Evolutionary conservation across 2,329 filamentous ascomycete species (phyloP), one percentile per base, ranked within the genome.

Genomic region (Paradendryphiella salina): DNA sequence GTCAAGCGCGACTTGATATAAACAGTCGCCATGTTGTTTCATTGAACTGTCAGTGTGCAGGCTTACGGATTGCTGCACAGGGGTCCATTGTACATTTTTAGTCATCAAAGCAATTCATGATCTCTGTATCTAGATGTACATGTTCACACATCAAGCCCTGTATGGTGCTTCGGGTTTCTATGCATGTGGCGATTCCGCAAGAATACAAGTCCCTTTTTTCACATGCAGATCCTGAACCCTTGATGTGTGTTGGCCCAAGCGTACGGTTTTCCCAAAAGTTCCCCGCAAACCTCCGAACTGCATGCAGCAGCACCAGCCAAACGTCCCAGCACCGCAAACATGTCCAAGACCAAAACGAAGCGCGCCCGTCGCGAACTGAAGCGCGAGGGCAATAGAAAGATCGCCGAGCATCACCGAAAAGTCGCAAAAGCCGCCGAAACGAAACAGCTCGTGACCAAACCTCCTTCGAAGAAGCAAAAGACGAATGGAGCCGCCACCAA

Each of bases 1-100:
- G 90, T 97, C 75, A 90, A 91, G 82, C 85, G 90, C 62, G 94
- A 99, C 79, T 81, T 99, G 75, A 85, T 99, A 81, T 99, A 89
- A 82, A 34, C 18, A 26, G 36, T 26, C 14, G n/a, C n/a, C 5
- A 35, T 14, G n/a, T 28, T 59, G 50, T 53, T 52, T 59, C 29
- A 38, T 56, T 42, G 20, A 49, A 41, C 58, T 50, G 23, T 54
- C 51, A 47, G 49, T 62, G 60, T 64, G 61, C 56, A 54, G 52
- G 61, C 42, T 48, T 43, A 26, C 37, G 60, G 50, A 52, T 52
- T 59, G 57, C 55, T 56, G 59, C 56, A 52, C 48, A 42, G 55
- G 46, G 52, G 56, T 60, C 56, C 46, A 63, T 57, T 70, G 67
- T 72, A 71, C 62, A 70, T 69, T 66, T 66, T 33, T 71, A 72